Evolutionary conservation across 1,284 basidiomycete genomes (phyloP), one percentile per base, ranked within the genome.

Genomic region (Malassezia caprae): DNA sequence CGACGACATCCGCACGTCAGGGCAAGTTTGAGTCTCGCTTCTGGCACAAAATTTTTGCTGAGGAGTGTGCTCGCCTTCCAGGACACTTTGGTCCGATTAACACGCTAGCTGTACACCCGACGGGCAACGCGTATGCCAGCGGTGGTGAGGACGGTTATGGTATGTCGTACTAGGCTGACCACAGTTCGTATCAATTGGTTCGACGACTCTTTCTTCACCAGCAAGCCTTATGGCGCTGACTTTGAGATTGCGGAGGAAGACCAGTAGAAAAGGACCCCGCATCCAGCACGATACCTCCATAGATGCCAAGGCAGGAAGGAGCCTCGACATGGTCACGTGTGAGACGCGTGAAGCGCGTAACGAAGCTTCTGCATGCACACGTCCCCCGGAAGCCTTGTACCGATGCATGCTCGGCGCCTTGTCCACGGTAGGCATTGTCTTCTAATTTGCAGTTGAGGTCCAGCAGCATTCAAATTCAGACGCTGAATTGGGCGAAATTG

Each of bases 1-100:
- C 94, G 13, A 96, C 90, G 4, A 98, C 93, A 2, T 89, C 87
- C 6, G 76, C 84, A 32, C 83, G 93, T 53, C 88, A 94, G 75
- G 94, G 93, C 37, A 93, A 94, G 77, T 99, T 99, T 76, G 94
- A 98, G 79, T 90, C 90, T 3, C 82, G 91, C 44, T 96, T 98
- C 80, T 98, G 90, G 90, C 93, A 99, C 80, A 90, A 88, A 72
- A 82, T 98, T 40, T 90, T 96, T 68, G 93, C 96, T 77, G 93
- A 98, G 80, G 93, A 98, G 76, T 86, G 96, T 58, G 90, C 91
- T 21, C 83, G 91, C 34, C 90, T 99, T 5, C 70, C 72, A 1
- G 72, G 70, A 50, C 59, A 96, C 64, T 82, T 96, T 77, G 93
- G 93, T 37, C 93, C 94, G 47, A 87, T 96, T 78, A 98, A 99